A percentile compares a stretch with the other conserved stretches of the same genome.
Conservation (phyloP, 371 early-diverging fungal species). For the Cokeromyces recurvatus region DNA sequence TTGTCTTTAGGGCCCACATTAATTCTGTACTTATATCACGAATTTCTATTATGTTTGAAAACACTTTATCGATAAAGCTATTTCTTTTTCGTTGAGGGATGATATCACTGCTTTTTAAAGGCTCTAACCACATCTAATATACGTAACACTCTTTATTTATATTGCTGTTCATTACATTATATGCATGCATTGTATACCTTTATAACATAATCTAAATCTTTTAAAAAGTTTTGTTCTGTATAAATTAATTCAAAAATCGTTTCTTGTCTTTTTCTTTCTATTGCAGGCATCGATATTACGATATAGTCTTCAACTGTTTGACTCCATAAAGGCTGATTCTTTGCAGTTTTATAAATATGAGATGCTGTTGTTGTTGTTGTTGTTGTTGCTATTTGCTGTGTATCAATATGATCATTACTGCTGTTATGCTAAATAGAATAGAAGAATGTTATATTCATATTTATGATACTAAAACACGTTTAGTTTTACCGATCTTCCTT, state of each 20-base stretch:
- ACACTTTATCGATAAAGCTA: conserved; percentile 72
- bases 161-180: neutral
- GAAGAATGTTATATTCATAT: too few relatives aligned
- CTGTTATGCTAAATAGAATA: too few relatives aligned
- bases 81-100: conserved; percentile 59
- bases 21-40: conserved; percentile 67
- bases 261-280: conserved; percentile 82
- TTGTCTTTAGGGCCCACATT: conserved; percentile 54
- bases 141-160: neutral
- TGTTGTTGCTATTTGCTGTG: too few relatives aligned
- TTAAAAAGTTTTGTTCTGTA: conserved; percentile 83
- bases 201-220: conserved; percentile 47
- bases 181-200: conserved; percentile 13
- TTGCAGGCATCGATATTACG: conserved; percentile 60
- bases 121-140: conserved; percentile 71
- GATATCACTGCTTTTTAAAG: conserved; percentile 61
- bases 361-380: too few relatives aligned
- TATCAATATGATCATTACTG: too few relatives aligned
- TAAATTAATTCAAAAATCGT: conserved; percentile 86
- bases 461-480: too few relatives aligned
- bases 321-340: conserved; percentile 53
- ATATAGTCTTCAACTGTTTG: conserved; percentile 64
- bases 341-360: too few relatives aligned
- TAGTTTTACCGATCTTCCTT: conserved; percentile 22
- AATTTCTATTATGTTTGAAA: conserved; percentile 78